Conservation (phyloP, 148 eudicot species). For the Cornus florida region DNA sequence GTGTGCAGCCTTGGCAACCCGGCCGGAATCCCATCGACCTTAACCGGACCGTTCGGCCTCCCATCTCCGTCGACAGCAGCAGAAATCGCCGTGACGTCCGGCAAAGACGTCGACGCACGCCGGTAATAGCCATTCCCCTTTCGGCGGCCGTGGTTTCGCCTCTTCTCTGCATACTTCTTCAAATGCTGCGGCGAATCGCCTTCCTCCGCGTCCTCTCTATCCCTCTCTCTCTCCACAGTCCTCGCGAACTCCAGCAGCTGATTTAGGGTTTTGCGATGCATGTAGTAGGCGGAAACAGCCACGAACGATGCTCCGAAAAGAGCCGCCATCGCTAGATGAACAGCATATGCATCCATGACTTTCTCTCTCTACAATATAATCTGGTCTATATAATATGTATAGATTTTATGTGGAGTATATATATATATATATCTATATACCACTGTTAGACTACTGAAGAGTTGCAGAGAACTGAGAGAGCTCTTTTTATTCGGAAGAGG, state of each 20-base stretch:
- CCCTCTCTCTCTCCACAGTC: slow-evolving; percentile 53
- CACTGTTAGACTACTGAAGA: neutral
- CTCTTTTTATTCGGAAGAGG: slow-evolving; percentile 11
- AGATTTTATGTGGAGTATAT: neutral
- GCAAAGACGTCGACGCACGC: slow-evolving; percentile 59
- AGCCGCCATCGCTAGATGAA: slow-evolving; percentile 95
- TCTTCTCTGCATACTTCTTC: slow-evolving; percentile 21
- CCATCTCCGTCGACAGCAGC: slow-evolving; percentile 42
- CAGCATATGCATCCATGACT: slow-evolving; percentile 62
- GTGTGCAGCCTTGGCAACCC: slow-evolving; percentile 82
- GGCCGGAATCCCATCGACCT: slow-evolving; percentile 60
- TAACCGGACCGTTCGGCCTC: slow-evolving; percentile 50
- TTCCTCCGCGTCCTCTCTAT: slow-evolving; percentile 32
- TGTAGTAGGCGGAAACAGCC: slow-evolving; percentile 90
- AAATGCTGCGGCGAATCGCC: slow-evolving; percentile 29
- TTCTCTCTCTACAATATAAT: neutral
- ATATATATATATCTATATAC: neutral
- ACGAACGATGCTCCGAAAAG: slow-evolving; percentile 91
- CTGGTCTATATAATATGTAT: neutral
- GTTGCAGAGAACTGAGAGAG: neutral
- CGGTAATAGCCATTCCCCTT: slow-evolving; percentile 43
- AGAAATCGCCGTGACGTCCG: slow-evolving; percentile 55
- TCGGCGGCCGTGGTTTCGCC: slow-evolving; percentile 39
- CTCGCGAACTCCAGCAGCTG: slow-evolving; percentile 91
- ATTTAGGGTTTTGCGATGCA: slow-evolving; percentile 90